These are phyloP conservation scores for Fusarium robinianum DNA, from an alignment of 2,329 filamentous ascomycete genomes.

Conservation along the genomic window DNA sequence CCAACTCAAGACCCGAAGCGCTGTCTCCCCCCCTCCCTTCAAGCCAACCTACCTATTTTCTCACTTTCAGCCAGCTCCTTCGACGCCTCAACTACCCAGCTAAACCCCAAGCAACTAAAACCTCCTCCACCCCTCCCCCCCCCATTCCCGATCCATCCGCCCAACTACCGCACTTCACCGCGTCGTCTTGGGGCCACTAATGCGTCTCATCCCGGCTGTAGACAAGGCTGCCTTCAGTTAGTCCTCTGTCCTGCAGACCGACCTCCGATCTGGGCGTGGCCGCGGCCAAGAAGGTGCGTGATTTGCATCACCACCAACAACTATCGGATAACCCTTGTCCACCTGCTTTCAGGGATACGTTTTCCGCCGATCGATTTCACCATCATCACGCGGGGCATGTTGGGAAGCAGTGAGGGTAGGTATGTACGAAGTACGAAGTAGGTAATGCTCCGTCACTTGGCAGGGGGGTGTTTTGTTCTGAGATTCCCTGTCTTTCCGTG, in stretches of 20 bases:
- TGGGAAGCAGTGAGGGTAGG: constrained; percentile 10
- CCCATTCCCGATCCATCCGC: constrained; percentile 17
- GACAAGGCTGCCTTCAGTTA: constrained; percentile 13
- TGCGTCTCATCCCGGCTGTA: constrained; percentile 33
- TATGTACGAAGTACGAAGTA: too few species aligned
- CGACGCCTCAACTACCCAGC: constrained; percentile 29
- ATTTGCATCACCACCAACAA: constrained; percentile 4
- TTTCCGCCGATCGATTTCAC: constrained; percentile 21
- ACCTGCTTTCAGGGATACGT: constrained; percentile 7
- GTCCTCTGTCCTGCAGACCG: constrained; percentile 14
- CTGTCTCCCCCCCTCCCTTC: too few species aligned
- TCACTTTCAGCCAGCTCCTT: constrained; percentile 27
- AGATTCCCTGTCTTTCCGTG: constrained; percentile 1
- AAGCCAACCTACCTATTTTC: constrained; percentile 13
- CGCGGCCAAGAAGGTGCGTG: too few species aligned
- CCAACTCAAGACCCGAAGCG: too few species aligned
- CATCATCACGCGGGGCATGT: constrained; percentile 13
- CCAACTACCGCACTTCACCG: constrained; percentile 9
- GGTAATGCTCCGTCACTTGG: too few species aligned
- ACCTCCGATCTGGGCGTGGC: constrained; percentile 20
- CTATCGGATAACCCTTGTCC: too few species aligned
- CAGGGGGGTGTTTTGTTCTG: too few species aligned
- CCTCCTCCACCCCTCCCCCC: too few species aligned
- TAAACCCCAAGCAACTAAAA: constrained; percentile 12
- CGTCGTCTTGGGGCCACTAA: constrained; percentile 33